Evolutionary conservation across 768 basidiomycete species (phyloP), one percentile per base, ranked within the genome.

Genomic region (Chalciporus chontae): DNA sequence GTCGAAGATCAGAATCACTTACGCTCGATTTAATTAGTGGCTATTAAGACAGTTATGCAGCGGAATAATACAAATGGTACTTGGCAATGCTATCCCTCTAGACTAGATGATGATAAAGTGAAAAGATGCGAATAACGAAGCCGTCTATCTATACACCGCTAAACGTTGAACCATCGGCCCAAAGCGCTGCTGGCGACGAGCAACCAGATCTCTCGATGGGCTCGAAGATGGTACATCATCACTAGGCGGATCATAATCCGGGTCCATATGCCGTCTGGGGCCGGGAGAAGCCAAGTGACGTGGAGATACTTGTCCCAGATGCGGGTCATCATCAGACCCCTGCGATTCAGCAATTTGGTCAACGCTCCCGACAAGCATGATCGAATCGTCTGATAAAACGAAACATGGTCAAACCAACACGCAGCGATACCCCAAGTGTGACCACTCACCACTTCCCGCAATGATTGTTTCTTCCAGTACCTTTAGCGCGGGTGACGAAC

Each of bases 231-330:
- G 65, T 14, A 72, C 73, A 58, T 80, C 81, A 57, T 82, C 81
- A 58, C 77, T 77, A 4, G 71, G 68, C 1, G 68, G 66, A 47
- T 77, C 73, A 27, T 67, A 64, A 46, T 72, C 64, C 17, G 50
- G 53, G 27, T 46, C 58, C 52, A 68, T 62, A 18, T 64, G 55
- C 36, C 76, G 74, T 31, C 73, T 78, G 37, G 77, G 65, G 18
- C 71, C 74, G 6, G 85, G 84, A 8, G 85, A 89, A 34, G 80
- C 77, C 27, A 87, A 65, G 57, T 82, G 81, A 52, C 78, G 77
- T n/a, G 85, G 84, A 0, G 83, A 86, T 15, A 86, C 81, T 63
- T 85, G 83, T 0, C 84, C 84, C 23, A 79, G 51, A 52, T 75
- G 73, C 0, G 75, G 77, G 53, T 86, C 83, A 50, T 89, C 84